Evolutionary conservation across 2,329 filamentous ascomycete genomes (phyloP).

Genomic region (Sporothrix euskadiensis): DNA sequence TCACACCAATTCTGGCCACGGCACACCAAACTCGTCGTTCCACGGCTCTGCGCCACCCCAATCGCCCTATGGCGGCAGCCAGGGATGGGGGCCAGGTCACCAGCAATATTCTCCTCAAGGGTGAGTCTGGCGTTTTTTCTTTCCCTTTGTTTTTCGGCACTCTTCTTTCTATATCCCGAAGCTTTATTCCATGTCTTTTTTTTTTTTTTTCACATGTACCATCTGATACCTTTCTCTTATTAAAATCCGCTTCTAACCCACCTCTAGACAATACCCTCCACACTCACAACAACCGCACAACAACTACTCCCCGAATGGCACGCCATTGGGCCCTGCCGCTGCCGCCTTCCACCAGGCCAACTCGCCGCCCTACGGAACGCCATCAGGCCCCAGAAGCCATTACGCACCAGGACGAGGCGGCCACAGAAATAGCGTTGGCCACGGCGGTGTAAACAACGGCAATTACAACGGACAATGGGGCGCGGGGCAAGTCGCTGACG

Average conservation of each 20-base stretch:
- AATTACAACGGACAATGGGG: constrained; percentile 72
- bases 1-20: constrained; percentile 43
- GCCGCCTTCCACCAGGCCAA: constrained; percentile 56
- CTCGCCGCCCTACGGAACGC: constrained; percentile 57
- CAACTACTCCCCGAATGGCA: constrained; percentile 53
- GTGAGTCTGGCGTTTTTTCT: constrained; percentile 39
- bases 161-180: neutral
- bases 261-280: constrained; percentile 61
- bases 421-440: constrained; percentile 39
- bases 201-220: constrained; percentile 29
- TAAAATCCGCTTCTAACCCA: neutral
- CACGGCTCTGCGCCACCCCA: constrained; percentile 48
- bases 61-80: constrained; percentile 46
- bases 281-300: constrained; percentile 41
- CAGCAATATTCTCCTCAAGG: constrained; percentile 45
- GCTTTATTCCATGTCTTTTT: neutral
- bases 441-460: constrained; percentile 48
- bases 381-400: constrained; percentile 59
- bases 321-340: constrained; percentile 57
- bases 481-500: constrained; percentile 48
- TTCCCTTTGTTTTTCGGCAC: constrained; percentile 15
- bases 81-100: constrained; percentile 43
- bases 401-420: constrained; percentile 53
- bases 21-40: constrained; percentile 47
- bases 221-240: neutral